Evolutionary conservation across 2,329 filamentous ascomycete species (phyloP).

Genomic region (Dothidotthia symphoricarpi): DNA sequence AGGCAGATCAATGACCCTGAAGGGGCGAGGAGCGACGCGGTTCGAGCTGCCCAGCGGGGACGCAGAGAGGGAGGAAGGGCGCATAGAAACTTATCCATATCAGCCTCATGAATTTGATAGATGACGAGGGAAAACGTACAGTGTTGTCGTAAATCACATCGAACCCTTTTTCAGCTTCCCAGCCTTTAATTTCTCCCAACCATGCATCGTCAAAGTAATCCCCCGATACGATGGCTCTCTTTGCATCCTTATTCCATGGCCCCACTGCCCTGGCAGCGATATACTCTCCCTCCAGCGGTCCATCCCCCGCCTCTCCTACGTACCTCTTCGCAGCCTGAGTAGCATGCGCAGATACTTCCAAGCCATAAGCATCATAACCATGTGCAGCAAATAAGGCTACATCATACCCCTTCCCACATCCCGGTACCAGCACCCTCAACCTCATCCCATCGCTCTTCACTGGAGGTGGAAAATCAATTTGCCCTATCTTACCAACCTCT

Average conservation of each 20-base stretch:
- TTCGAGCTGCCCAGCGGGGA: slow-evolving; percentile 58
- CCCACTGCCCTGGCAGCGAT: slow-evolving; percentile 41
- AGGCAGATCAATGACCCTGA: slow-evolving; percentile 61
- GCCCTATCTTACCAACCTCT: slow-evolving; percentile 3
- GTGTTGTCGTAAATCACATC: slow-evolving; percentile 67
- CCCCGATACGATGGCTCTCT: slow-evolving; percentile 56
- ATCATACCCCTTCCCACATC: slow-evolving; percentile 81
- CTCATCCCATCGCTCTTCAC: slow-evolving; percentile 27
- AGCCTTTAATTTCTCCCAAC: slow-evolving; percentile 42
- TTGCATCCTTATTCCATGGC: slow-evolving; percentile 50
- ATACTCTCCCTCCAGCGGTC: slow-evolving; percentile 46
- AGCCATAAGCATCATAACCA: slow-evolving; percentile 74
- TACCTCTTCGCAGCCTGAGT: slow-evolving; percentile 49
- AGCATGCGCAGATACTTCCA: slow-evolving; percentile 63
- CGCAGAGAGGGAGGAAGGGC: slow-evolving; percentile 56
- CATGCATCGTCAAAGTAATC: slow-evolving; percentile 68
- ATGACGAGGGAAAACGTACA: slow-evolving; percentile 39
- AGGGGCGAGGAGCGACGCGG: slow-evolving; percentile 54
- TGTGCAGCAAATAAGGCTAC: slow-evolving; percentile 70
- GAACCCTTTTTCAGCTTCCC: slow-evolving; percentile 49
- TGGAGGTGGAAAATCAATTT: slow-evolving; percentile 13
- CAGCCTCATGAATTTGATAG: slow-evolving; percentile 1
- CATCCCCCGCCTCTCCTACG: slow-evolving; percentile 30
- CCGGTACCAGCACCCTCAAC: slow-evolving; percentile 69
- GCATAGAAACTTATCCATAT: slow-evolving; percentile 56